These are phyloP conservation scores for Trifolium subterraneum DNA, from an alignment of 306 rosid genomes.

Conservation along the genomic window DNA sequence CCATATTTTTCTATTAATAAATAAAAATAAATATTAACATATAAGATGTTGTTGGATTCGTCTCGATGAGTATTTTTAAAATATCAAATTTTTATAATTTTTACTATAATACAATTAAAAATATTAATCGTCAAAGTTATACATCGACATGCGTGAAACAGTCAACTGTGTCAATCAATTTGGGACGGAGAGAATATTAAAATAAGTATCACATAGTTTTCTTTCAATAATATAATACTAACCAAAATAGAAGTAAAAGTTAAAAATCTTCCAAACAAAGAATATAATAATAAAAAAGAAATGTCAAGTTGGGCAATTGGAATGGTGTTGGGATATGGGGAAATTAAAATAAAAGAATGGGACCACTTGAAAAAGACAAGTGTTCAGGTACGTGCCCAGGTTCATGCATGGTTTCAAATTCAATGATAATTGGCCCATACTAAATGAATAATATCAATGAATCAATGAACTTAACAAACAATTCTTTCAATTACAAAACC, in stretches of 20 bases:
- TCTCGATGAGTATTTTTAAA: no score
- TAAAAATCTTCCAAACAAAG: constrained; percentile 23
- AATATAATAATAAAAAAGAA: neutral
- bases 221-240: neutral
- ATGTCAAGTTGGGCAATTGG: constrained; percentile 34
- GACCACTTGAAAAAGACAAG: constrained; percentile 52
- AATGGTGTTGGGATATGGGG: constrained; percentile 29
- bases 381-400: constrained; percentile 67
- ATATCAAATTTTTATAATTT: no score
- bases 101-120: no score
- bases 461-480: neutral
- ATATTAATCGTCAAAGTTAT: no score
- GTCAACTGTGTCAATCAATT: no score
- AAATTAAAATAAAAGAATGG: constrained; percentile 39
- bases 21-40: no score
- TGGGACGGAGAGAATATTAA: no score
- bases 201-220: no score
- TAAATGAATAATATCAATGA: neutral
- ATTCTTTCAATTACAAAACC: constrained; percentile 1
- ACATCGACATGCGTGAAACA: no score
- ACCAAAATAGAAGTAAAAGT: constrained; percentile 22
- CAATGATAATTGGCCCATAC: constrained; percentile 42
- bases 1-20: no score
- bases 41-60: no score
- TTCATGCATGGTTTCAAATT: constrained; percentile 75